phyloP scores from a whole-genome alignment of 768 basidiomycete species.

The Boletus vinaceobasis region DNA sequence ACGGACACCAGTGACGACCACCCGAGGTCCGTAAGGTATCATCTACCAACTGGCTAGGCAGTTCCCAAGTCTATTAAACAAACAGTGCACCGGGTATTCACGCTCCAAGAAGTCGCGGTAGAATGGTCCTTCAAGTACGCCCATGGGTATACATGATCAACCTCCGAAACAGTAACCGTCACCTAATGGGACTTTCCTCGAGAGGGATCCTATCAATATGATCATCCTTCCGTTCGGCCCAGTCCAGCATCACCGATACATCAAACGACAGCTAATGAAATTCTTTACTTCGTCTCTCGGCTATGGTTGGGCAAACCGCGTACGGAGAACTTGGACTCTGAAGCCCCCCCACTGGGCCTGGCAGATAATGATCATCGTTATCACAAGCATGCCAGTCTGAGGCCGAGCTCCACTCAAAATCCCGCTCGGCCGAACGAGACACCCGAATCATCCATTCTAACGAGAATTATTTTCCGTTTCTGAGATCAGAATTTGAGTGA shows the following conservation, averaged over 20 bases:
- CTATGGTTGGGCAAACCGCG: background rate
- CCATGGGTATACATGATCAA: background rate
- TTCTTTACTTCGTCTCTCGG: background rate
- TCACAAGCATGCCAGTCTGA: background rate
- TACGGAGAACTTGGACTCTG: background rate
- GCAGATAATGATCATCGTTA: constrained; percentile 1
- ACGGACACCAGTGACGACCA: background rate
- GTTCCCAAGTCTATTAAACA: background rate
- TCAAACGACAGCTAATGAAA: background rate
- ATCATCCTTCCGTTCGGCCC: background rate
- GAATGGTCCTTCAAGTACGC: background rate
- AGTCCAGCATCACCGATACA: constrained; percentile 1
- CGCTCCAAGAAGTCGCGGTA: background rate
- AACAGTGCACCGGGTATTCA: background rate
- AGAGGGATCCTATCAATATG: background rate
- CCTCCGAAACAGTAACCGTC: background rate
- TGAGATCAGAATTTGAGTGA: background rate
- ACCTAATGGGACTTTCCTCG: background rate
- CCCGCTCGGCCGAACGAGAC: constrained; percentile 2
- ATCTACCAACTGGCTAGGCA: background rate
- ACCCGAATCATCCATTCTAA: background rate
- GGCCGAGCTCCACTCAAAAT: background rate
- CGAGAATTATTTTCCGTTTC: background rate
- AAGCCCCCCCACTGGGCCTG: too few species aligned
- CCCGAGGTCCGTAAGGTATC: background rate